A percentile compares a stretch with the other conserved stretches of the same genome.
phyloP scores from a whole-genome alignment of 257 asterid genomes.

The Solanum commersonii region DNA sequence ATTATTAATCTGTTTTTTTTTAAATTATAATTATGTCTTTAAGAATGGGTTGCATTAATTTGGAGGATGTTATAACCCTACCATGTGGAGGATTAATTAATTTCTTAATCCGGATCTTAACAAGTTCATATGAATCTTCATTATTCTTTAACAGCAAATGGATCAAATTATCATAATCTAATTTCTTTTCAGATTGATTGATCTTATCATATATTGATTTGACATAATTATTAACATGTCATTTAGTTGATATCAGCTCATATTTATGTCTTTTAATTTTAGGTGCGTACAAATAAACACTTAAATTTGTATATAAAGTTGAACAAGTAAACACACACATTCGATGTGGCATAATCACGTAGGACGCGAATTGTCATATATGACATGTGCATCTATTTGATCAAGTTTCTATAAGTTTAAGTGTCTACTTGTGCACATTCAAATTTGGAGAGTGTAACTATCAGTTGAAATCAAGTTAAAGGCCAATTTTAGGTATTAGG shows the following conservation, averaged over 20 bases:
- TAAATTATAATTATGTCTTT: too few species aligned
- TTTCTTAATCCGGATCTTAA: neutral
- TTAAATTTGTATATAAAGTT: too few species aligned
- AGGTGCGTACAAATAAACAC: neutral
- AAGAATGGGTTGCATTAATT: neutral
- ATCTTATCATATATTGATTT: too few species aligned
- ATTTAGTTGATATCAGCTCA: too few species aligned
- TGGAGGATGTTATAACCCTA: neutral
- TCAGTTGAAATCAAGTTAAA: too few species aligned
- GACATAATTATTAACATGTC: too few species aligned
- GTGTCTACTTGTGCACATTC: accelerated
- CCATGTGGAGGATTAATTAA: neutral
- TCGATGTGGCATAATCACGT: neutral
- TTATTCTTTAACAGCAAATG: neutral
- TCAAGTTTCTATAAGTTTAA: neutral
- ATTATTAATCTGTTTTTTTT: too few species aligned
- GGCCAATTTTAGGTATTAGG: neutral
- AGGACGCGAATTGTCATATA: too few species aligned
- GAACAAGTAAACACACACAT: too few species aligned
- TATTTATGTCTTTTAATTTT: too few species aligned
- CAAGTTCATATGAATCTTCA: neutral
- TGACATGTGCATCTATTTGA: too few species aligned
- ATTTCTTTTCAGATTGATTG: neutral
- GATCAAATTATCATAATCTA: neutral
- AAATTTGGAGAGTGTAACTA: too few species aligned